Conservation (phyloP, 2,329 filamentous ascomycete genomes). For the Cercospora sp. region DNA sequence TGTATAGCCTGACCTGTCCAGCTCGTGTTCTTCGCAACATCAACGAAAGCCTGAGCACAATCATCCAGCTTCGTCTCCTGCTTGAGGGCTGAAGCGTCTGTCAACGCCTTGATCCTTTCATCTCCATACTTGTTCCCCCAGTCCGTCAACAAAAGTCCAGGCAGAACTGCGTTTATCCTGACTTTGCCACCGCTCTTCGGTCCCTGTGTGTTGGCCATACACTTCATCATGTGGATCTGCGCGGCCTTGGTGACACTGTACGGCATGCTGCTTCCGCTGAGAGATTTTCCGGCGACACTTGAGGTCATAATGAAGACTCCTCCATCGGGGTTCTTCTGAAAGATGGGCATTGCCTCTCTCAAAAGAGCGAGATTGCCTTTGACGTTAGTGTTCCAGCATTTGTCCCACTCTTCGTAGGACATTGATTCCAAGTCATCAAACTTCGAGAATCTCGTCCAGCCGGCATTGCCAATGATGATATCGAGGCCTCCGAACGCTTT, state of each 20-base stretch:
- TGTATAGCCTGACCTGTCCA: constrained; percentile 52
- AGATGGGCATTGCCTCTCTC: constrained; percentile 54
- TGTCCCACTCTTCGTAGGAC: constrained; percentile 64
- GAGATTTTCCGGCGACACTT: constrained; percentile 57
- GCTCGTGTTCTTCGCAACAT: constrained; percentile 56
- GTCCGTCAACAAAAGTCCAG: constrained; percentile 66
- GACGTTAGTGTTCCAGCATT: constrained; percentile 66
- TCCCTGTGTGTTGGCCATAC: constrained; percentile 63
- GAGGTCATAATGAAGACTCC: constrained; percentile 65
- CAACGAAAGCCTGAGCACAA: constrained; percentile 57
- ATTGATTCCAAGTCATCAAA: constrained; percentile 61
- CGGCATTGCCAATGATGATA: constrained; percentile 74
- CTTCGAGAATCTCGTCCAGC: constrained; percentile 61
- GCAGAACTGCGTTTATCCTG: constrained; percentile 64
- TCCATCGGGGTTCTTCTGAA: constrained; percentile 63
- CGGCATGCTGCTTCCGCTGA: constrained; percentile 62
- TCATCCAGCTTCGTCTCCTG: constrained; percentile 56
- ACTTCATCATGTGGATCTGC: constrained; percentile 66
- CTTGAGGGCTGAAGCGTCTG: constrained; percentile 61
- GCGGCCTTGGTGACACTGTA: constrained; percentile 79
- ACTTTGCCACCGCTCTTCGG: constrained; percentile 50
- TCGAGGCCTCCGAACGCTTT: constrained; percentile 69
- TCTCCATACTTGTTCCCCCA: constrained; percentile 55
- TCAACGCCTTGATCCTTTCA: constrained; percentile 58
- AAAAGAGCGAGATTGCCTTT: constrained; percentile 40